These are phyloP conservation scores for Singerocomus rubriflavus DNA, from an alignment of 1,284 basidiomycete species.

Conservation along the genomic window DNA sequence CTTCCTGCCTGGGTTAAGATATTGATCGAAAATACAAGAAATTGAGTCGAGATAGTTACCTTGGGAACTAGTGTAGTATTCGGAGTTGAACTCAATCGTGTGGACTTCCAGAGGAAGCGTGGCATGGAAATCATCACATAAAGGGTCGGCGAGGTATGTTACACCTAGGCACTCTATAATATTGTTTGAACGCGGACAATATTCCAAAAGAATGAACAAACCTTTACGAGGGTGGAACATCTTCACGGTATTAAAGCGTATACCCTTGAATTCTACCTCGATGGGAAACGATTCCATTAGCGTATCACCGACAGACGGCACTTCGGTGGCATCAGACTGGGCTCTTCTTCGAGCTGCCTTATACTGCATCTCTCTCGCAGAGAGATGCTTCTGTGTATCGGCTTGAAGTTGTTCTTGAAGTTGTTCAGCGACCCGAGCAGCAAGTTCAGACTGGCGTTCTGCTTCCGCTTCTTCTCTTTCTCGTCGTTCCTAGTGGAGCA, in stretches of 20 bases:
- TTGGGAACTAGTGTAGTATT: slow-evolving; percentile 64
- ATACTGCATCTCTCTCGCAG: slow-evolving; percentile 51
- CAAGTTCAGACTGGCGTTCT: slow-evolving; percentile 48
- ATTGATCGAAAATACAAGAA: neutral
- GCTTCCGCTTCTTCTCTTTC: slow-evolving; percentile 47
- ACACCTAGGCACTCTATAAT: slow-evolving; percentile 56
- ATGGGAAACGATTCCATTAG: slow-evolving; percentile 58
- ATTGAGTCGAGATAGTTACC: slow-evolving; percentile 36
- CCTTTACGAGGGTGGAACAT: slow-evolving; percentile 67
- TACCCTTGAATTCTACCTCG: slow-evolving; percentile 55
- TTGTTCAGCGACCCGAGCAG: slow-evolving; percentile 49
- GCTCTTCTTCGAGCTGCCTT: slow-evolving; percentile 54
- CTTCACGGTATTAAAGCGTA: slow-evolving; percentile 61
- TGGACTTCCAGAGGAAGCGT: slow-evolving; percentile 64
- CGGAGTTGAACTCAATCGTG: slow-evolving; percentile 58
- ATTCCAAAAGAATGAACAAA: slow-evolving; percentile 31
- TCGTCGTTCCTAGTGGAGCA: slow-evolving; percentile 26
- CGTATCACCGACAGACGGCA: slow-evolving; percentile 49
- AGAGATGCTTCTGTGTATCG: slow-evolving; percentile 54
- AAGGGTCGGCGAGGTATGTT: slow-evolving; percentile 67
- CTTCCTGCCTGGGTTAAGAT: slow-evolving; percentile 42
- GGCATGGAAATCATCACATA: slow-evolving; percentile 57
- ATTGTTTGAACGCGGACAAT: neutral
- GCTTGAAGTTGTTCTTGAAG: slow-evolving; percentile 62
- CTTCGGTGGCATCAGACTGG: slow-evolving; percentile 64